Percentiles rank a stretch among this genome's conserved stretches.
Evolutionary conservation across 2,329 filamentous ascomycete genomes (phyloP).

Genomic region (Ophiostoma angusticollis): DNA sequence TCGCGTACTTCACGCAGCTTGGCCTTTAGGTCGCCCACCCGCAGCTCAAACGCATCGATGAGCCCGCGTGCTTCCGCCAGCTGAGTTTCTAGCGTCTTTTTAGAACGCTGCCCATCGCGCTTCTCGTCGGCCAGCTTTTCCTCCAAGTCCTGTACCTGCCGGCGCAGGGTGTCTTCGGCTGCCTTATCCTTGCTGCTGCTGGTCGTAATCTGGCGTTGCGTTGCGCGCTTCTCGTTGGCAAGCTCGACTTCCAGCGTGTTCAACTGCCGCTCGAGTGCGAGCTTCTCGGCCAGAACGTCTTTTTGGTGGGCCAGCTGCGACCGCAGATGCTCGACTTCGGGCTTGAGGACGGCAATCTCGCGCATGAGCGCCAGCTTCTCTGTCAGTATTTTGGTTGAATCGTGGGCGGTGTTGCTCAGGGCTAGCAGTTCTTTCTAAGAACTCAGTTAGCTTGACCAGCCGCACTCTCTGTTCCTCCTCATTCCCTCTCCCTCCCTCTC

Average conservation of each 20-base stretch:
- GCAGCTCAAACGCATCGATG: conserved; percentile 54
- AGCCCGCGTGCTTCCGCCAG: conserved; percentile 48
- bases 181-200: conserved; percentile 22
- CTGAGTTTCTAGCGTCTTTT: conserved; percentile 37
- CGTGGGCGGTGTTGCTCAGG: conserved; percentile 52
- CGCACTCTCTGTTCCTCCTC: no score
- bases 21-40: conserved; percentile 53
- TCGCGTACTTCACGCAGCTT: conserved; percentile 60
- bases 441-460: no score
- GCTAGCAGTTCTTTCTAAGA: conserved; percentile 60
- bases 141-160: conserved; percentile 21
- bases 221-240: conserved; percentile 64
- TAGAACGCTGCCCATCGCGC: conserved; percentile 32
- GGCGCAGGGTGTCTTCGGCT: conserved; percentile 18
- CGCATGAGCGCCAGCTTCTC: conserved; percentile 41
- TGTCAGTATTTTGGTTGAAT: conserved; percentile 55
- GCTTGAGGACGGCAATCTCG: conserved; percentile 39
- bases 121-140: conserved; percentile 33
- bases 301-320: conserved; percentile 49
- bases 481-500: not conserved
- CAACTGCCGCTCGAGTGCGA: conserved; percentile 66
- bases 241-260: conserved; percentile 67
- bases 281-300: conserved; percentile 61
- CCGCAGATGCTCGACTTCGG: conserved; percentile 43
- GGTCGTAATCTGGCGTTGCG: conserved; percentile 38